phyloP scores from a whole-genome alignment of 2,329 filamentous ascomycete species.

The Arthrobotrys musiformis region DNA sequence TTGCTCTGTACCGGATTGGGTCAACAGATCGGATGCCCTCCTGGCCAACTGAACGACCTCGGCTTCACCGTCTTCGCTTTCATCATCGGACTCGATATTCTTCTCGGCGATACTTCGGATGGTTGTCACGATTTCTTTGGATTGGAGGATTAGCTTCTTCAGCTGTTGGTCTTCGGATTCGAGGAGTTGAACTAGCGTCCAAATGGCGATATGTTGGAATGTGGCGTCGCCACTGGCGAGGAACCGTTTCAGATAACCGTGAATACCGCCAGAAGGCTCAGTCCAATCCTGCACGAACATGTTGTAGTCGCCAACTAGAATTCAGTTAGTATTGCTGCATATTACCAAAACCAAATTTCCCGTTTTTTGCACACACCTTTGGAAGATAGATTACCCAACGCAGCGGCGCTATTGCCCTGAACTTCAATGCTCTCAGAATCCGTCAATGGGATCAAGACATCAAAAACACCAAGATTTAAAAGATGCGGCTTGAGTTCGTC shows the following conservation, averaged over 20 bases:
- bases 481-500: slow-evolving; percentile 95
- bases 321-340: slow-evolving; percentile 54
- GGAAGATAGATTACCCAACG: slow-evolving; percentile 92
- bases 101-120: slow-evolving; percentile 91
- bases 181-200: slow-evolving; percentile 93
- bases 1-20: slow-evolving; percentile 77
- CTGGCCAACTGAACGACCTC: slow-evolving; percentile 72
- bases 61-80: slow-evolving; percentile 60
- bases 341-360: neutral
- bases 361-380: slow-evolving; percentile 75
- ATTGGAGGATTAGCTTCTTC: slow-evolving; percentile 87
- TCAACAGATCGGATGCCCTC: slow-evolving; percentile 86
- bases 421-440: slow-evolving; percentile 97
- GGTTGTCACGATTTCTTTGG: slow-evolving; percentile 89
- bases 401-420: slow-evolving; percentile 96
- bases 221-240: slow-evolving; percentile 93
- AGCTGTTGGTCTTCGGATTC: slow-evolving; percentile 93
- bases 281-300: slow-evolving; percentile 96
- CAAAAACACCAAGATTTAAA: slow-evolving; percentile 90
- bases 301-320: slow-evolving; percentile 88
- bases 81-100: slow-evolving; percentile 85
- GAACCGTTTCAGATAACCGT: slow-evolving; percentile 93
- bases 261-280: slow-evolving; percentile 90
- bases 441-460: slow-evolving; percentile 93
- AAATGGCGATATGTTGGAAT: slow-evolving; percentile 99